Percentiles rank a stretch among this genome's conserved stretches.
These are phyloP conservation scores for Candida nitratophila DNA, from an alignment of 805 yeast species.

Conservation along the genomic window DNA sequence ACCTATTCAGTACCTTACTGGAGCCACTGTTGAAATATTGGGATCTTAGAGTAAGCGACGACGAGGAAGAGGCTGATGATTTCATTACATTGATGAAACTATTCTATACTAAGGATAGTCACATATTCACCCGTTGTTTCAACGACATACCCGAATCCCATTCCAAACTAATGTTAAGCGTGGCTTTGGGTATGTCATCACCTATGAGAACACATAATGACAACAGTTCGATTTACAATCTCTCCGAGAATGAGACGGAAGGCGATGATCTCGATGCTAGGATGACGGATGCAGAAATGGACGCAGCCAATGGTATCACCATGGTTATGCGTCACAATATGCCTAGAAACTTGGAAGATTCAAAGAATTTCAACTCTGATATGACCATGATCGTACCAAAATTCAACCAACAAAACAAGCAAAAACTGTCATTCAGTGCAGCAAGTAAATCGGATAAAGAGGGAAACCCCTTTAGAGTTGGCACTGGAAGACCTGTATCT, in stretches of 20 bases:
- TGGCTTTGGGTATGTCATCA: neutral
- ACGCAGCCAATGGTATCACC: slow-evolving; percentile 21
- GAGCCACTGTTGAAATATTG: slow-evolving; percentile 18
- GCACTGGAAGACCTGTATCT: slow-evolving; percentile 13
- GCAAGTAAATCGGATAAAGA: slow-evolving; percentile 1
- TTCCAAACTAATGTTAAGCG: neutral
- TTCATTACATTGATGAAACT: slow-evolving; percentile 9
- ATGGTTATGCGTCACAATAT: slow-evolving; percentile 11
- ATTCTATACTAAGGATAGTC: slow-evolving; percentile 6
- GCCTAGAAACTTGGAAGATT: neutral
- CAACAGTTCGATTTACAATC: neutral
- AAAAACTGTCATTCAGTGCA: slow-evolving; percentile 1
- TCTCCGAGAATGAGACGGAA: neutral
- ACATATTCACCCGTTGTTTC: slow-evolving; percentile 13
- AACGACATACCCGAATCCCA: slow-evolving; percentile 6
- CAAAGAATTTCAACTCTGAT: slow-evolving; percentile 18
- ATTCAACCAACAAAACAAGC: slow-evolving; percentile 4
- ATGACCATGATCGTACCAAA: slow-evolving; percentile 33
- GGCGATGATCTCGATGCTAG: neutral
- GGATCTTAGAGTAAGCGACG: slow-evolving; percentile 7
- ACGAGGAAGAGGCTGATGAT: slow-evolving; percentile 2
- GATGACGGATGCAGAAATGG: slow-evolving; percentile 2
- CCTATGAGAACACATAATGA: no score
- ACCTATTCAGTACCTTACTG: slow-evolving; percentile 13
- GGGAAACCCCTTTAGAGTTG: slow-evolving; percentile 8